These are phyloP conservation scores for Gyrodon lividus DNA, from an alignment of 768 basidiomycete species.

Conservation along the genomic window DNA sequence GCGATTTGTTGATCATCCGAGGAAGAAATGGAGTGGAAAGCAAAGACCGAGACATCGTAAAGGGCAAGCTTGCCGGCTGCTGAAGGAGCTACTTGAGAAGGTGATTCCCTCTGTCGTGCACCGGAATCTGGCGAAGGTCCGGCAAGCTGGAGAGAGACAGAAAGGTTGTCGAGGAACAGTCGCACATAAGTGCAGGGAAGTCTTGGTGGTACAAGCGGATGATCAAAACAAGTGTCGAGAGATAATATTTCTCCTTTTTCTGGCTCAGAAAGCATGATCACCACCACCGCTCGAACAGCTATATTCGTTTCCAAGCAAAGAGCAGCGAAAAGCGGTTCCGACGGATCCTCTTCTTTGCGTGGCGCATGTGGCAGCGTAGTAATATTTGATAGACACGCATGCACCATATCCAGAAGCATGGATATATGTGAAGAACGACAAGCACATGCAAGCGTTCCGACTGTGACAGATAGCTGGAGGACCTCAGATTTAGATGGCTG, in stretches of 20 bases:
- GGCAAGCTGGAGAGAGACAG: conserved; percentile 17
- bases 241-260: conserved; percentile 5
- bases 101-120: conserved; percentile 1
- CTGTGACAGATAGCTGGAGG: conserved; percentile 40
- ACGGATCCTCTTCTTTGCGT: conserved; percentile 9
- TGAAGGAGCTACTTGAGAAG: conserved; percentile 1
- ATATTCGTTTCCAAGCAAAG: conserved; percentile 36
- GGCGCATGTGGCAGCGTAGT: conserved; percentile 15
- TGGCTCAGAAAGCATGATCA: conserved; percentile 45
- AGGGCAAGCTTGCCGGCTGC: conserved; percentile 20
- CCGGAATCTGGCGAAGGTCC: conserved; percentile 7
- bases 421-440: conserved; percentile 57
- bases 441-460: conserved; percentile 56
- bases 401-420: conserved; percentile 42
- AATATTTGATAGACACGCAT: conserved; percentile 31
- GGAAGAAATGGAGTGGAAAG: conserved; percentile 36
- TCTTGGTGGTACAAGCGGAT: conserved; percentile 58
- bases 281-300: conserved; percentile 43
- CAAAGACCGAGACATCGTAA: conserved; percentile 58
- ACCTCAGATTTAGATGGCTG: conserved; percentile 27
- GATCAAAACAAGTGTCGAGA: conserved; percentile 48
- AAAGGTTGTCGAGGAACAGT: conserved; percentile 42
- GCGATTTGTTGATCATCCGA: conserved; percentile 33
- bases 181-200: conserved; percentile 53
- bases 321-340: conserved; percentile 18